Conservation (phyloP, 768 basidiomycete genomes). For the Mycena albidolilacea region DNA sequence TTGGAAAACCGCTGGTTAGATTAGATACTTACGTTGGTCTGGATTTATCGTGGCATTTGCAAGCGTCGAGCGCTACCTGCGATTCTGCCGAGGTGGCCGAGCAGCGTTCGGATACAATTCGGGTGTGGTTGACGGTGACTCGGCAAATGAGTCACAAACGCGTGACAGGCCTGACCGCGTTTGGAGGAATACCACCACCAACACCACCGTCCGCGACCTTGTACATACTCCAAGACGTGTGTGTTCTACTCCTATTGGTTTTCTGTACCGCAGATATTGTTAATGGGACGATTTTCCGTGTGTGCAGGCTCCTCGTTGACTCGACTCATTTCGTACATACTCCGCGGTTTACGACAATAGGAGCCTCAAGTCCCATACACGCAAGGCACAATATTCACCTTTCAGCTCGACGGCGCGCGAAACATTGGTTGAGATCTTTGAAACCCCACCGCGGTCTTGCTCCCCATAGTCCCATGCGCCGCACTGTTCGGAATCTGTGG, state of each 20-base stretch:
- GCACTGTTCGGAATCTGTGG: conserved; percentile 8
- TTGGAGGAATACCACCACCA: no score
- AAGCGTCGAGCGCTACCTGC: neutral
- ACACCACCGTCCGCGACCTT: neutral
- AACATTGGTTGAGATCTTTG: neutral
- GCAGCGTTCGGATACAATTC: no score
- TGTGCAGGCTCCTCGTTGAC: neutral
- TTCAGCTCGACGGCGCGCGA: neutral
- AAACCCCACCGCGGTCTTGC: neutral
- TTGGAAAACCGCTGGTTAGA: neutral
- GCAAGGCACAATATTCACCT: neutral
- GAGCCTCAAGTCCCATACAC: neutral
- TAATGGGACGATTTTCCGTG: neutral
- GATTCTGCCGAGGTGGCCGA: no score
- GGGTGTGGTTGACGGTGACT: neutral
- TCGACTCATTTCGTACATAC: neutral
- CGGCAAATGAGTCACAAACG: conserved; percentile 7
- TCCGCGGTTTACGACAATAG: neutral
- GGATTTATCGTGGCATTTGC: neutral
- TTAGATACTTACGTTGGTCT: neutral
- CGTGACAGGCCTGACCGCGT: conserved; percentile 2
- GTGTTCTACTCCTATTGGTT: neutral
- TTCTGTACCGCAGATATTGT: neutral
- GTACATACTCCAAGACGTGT: conserved; percentile 26
- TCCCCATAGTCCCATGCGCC: conserved; percentile 28